These are phyloP conservation scores for Skeletonema tropicum DNA, from an alignment of 108 stramenopile species.

Conservation along the genomic window DNA sequence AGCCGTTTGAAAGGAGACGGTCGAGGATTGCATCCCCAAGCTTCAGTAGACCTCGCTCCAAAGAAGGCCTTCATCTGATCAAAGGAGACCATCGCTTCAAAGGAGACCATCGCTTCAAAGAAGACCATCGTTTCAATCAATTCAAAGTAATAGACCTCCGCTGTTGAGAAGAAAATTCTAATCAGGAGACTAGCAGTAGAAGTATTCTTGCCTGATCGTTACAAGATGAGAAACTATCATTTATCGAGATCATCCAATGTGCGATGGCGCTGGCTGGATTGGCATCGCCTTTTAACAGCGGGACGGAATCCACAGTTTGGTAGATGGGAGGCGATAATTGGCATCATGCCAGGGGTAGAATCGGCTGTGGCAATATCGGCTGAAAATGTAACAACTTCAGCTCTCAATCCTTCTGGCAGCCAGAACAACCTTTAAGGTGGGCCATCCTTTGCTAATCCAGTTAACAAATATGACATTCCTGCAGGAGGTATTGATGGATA, in stretches of 20 bases:
- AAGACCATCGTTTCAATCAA: no score
- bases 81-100: not conserved
- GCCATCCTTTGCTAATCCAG: slow-evolving; percentile 28
- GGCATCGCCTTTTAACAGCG: slow-evolving; percentile 34
- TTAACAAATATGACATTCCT: slow-evolving; percentile 42
- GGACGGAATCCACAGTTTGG: slow-evolving; percentile 40
- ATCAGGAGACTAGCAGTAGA: not conserved
- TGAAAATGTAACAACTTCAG: slow-evolving; percentile 5
- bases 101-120: no score
- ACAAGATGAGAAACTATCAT: slow-evolving; percentile 15
- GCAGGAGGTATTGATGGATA: slow-evolving; percentile 26
- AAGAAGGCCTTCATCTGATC: not conserved
- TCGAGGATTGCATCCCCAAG: not conserved
- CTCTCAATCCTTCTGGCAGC: slow-evolving; percentile 9
- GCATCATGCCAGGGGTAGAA: slow-evolving; percentile 32
- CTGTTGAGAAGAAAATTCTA: not conserved
- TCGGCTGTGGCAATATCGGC: slow-evolving; percentile 12
- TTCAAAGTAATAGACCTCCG: not conserved
- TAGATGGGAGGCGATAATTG: slow-evolving; percentile 44
- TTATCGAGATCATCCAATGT: slow-evolving; percentile 14
- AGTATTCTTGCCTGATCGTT: not conserved
- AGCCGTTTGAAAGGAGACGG: not conserved
- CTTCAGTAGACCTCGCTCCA: not conserved
- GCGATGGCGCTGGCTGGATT: slow-evolving; percentile 41
- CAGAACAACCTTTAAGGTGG: slow-evolving; percentile 17